Evolutionary conservation across 139 green algal genomes (phyloP).

Genomic region (Chlorella sp.): DNA sequence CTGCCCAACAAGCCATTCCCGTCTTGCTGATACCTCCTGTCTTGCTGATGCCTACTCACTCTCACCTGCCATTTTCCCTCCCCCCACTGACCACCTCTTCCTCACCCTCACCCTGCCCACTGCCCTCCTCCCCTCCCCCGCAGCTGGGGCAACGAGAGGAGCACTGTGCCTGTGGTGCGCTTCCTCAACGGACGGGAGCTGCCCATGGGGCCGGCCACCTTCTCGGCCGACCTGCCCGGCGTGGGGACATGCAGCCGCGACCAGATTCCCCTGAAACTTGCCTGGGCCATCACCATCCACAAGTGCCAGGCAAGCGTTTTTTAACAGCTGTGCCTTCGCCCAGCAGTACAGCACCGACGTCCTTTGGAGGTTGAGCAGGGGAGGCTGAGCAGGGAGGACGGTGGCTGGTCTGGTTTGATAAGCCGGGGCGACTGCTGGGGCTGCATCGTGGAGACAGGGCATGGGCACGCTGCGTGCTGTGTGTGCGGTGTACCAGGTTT

Average conservation of each 20-base stretch:
- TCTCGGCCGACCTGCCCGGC: not conserved
- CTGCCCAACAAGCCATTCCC: no score
- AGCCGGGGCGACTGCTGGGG: no score
- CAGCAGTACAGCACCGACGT: no score
- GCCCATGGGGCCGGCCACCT: slow-evolving; percentile 43
- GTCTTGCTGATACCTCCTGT: no score
- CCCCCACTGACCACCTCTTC: not conserved
- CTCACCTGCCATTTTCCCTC: not conserved
- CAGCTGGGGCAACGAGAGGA: slow-evolving; percentile 38
- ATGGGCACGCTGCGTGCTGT: no score
- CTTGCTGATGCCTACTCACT: no score
- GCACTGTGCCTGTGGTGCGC: slow-evolving; percentile 54
- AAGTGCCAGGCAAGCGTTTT: slow-evolving; percentile 44
- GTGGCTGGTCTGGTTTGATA: no score
- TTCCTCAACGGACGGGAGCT: slow-evolving; percentile 64
- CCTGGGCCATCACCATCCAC: slow-evolving; percentile 84
- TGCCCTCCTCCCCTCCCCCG: not conserved
- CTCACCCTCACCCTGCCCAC: not conserved
- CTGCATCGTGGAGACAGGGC: no score
- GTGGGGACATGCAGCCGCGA: slow-evolving; percentile 54
- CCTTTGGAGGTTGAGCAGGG: no score
- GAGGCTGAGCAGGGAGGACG: no score
- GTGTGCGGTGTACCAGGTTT: no score
- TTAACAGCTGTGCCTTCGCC: no score
- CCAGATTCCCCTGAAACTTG: slow-evolving; percentile 81